Evolutionary conservation across 2,329 filamentous ascomycete species (phyloP).

Genomic region (Calonectria hongkongensis): DNA sequence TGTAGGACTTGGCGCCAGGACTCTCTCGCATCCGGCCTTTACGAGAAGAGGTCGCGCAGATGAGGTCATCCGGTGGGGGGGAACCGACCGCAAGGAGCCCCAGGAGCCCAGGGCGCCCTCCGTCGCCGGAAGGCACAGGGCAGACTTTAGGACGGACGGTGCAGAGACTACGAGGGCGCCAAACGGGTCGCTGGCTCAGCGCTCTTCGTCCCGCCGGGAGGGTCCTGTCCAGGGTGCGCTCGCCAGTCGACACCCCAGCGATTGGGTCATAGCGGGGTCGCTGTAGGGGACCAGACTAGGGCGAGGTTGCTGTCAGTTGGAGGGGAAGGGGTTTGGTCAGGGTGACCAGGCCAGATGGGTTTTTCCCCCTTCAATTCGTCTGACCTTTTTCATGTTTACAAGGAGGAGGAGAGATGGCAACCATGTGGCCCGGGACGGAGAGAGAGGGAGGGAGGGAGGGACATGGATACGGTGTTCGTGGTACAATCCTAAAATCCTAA

Average conservation of each 20-base stretch:
- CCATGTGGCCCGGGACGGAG: no score
- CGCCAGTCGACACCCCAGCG: conserved; percentile 13
- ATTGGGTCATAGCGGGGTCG: conserved; percentile 27
- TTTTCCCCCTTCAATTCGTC: conserved; percentile 13
- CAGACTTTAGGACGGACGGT: conserved; percentile 3
- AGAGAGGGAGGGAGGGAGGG: no score
- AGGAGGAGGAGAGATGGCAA: not conserved
- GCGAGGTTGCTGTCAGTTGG: conserved; percentile 23
- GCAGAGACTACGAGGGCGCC: conserved; percentile 15
- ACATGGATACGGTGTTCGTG: no score
- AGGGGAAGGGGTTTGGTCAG: not conserved
- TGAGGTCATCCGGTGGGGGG: conserved; percentile 33
- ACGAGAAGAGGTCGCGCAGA: not conserved
- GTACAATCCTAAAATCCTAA: not conserved
- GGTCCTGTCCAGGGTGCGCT: conserved; percentile 16
- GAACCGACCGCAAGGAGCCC: not conserved
- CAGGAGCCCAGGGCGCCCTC: not conserved
- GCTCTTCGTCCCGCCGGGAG: conserved; percentile 8
- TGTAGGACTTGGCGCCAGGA: conserved; percentile 20
- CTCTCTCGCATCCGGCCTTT: not conserved
- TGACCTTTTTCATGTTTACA: not conserved
- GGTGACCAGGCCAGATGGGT: conserved; percentile 12
- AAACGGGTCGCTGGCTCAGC: conserved; percentile 10
- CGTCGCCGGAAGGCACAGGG: conserved; percentile 26
- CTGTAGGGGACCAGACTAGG: conserved; percentile 8